A percentile compares a stretch with the other conserved stretches of the same genome.
These are phyloP conservation scores for Mortierella sp. DNA, from an alignment of 371 early-diverging fungal genomes.

Conservation along the genomic window DNA sequence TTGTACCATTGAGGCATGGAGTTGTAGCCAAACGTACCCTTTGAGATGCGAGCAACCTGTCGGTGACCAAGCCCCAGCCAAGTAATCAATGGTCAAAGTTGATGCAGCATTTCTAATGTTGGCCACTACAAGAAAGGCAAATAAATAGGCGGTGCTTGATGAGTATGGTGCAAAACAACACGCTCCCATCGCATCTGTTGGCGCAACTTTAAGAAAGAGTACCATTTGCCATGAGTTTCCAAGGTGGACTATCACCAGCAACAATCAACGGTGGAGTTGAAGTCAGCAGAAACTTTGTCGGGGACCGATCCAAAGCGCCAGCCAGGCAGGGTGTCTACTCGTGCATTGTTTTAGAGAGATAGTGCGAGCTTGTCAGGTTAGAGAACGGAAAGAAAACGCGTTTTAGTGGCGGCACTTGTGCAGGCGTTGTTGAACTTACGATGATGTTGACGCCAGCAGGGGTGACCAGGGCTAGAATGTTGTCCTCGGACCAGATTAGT, in stretches of 20 bases:
- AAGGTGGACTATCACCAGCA: conserved; percentile 30
- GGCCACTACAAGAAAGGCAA: conserved; percentile 11
- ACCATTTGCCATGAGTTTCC: conserved; percentile 35
- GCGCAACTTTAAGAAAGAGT: background rate
- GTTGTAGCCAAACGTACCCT: conserved; percentile 24
- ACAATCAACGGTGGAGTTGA: conserved; percentile 20
- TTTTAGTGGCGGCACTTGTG: background rate
- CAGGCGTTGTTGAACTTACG: conserved; percentile 6
- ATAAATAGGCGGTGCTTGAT: background rate
- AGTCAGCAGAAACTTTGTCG: conserved; percentile 26
- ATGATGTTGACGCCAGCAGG: conserved; percentile 34
- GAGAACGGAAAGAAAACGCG: background rate
- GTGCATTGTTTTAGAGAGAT: background rate
- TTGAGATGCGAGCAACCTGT: conserved; percentile 39
- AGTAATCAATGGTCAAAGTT: conserved; percentile 17
- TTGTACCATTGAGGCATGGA: background rate
- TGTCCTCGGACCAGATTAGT: conserved; percentile 55
- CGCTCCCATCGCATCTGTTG: too few relatives aligned
- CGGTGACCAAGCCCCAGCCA: conserved; percentile 46
- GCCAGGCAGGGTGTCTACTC: conserved; percentile 36
- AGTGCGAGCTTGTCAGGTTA: background rate
- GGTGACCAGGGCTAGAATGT: conserved; percentile 40
- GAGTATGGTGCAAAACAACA: background rate
- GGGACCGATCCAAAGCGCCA: conserved; percentile 12
- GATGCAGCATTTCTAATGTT: conserved; percentile 30